Evolutionary conservation across 352 stramenopile genomes (phyloP), one percentile per base, ranked within the genome.

Genomic region (Globisporangium abappressorium): DNA sequence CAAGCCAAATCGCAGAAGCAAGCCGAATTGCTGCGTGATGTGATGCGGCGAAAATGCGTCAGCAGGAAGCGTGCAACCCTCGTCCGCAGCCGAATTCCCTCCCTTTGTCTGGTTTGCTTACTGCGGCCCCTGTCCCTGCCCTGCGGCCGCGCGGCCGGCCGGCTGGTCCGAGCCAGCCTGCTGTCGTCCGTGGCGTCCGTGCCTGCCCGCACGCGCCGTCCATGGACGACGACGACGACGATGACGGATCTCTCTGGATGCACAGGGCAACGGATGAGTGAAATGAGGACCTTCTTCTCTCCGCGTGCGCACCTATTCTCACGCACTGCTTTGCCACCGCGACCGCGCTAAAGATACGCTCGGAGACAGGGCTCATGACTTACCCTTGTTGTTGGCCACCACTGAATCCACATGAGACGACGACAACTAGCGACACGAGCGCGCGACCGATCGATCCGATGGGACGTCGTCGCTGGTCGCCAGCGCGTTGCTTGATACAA

Each of bases 21-120:
- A 58, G 26, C 53, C 51, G 43, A 51, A 51, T 33, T 33, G 30
- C 30, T 33, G 43, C 9, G 43, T 34, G 49, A 49, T 62, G 56
- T 62, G 56, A 62, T 49, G 56, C 12, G 20, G 56, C 33, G n/a
- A n/a, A 57, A 63, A 63, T 63, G 57, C 57, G 36, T 63, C 57
- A 63, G 57, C 57, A 63, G 56, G 51, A 57, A 57, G 51, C 26
- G 54, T 59, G 28, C 28, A 59, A 59, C 54, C 28, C 2, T 51
- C 43, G 15, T 24, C 9, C 22, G 2, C 9, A 0, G 36, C 12
- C 36, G 5, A 15, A 51, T 51, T 51, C 54, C 54, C 54, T 41
- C 5, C 30, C 46, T n/a, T 26, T 54, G 46, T 47, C 24, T 20
- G 26, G 18, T 36, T 26, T 26, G 1, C 24, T 26, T 26, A 1